Base-by-base conservation (phyloP, 805 yeast species). In the Teunomyces panamensis region DNA sequence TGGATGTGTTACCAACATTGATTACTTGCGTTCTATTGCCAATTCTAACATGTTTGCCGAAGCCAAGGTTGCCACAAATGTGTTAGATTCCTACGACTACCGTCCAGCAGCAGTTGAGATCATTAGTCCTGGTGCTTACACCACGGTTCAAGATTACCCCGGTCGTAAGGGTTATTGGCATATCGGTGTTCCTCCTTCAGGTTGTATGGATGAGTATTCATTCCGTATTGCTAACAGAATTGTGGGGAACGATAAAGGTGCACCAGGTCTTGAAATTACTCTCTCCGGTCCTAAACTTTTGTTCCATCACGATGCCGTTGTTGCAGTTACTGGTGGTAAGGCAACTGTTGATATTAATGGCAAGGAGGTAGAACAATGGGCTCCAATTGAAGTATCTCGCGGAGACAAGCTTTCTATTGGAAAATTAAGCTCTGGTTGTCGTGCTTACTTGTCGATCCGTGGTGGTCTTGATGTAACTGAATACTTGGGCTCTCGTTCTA, bases 101-200 rank as follows among this genome's bases (percentile, higher is more conserved):
- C 70, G 74, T 44, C 91, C 97, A 3, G 78, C 80, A 47, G 96
- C 97, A 2, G 78, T 92, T 65, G 98, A 92, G 69, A 79, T 92
- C 35, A 65, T 85, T 29, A 69, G 81, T 39, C 69, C 76, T 2
- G 80, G 80, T 51, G 92, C 97, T 36, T 89, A 89, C 69, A 92
- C 98, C 32, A 88, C 97, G 3, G 92, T 92, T 43, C 99, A 92
- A 72, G 99, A 94, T 68, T 94, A 84, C 67, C 97, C 98, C 1
- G 99, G 99, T 58, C 84, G 99, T 73, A 75, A 75, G 46, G 85
- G 89, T n/a, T 76, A 76, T 65, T 87, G 95, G 95, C 83, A 87
- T 62, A 79, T 87, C 56, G 99, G 99, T 65, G 98, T 92, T 47
- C 99, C 99, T 24, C 98, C 98, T 6, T 89, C 96, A 35, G 99